Evolutionary conservation across 202 grass and related monocot species (phyloP), one percentile per base, ranked within the genome.

Genomic region (Elaeis oleifera): DNA sequence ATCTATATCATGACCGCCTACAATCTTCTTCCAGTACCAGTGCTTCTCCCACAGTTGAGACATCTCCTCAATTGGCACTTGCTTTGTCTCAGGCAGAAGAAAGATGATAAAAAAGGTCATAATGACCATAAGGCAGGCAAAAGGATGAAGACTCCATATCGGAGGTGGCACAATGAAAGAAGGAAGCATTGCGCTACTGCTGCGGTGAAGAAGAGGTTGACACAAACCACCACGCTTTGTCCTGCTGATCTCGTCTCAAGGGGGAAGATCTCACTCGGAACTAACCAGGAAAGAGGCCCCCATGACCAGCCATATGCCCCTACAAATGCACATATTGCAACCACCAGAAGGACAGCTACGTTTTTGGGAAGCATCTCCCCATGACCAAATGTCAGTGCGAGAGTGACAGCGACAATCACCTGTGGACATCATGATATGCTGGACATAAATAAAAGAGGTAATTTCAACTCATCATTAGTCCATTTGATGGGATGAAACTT

Each of bases 161-260:
- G 55, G 51, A 97, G 78, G 74, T 86, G 92, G 82, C 88, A 97
- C 26, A 97, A 39, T 49, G 82, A 83, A 17, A 85, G 82, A 19
- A 92, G 83, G 82, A 97, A 97, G 77, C 88, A 92, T 82, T 97
- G 88, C 50, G 94, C 92, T 11, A 97, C 86, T 3, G 84, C 94
- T 0, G 94, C 88, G 5, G 92, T 97, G 79, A 86, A 97, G 83
- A 97, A 86, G 53, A 92, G 85, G 77, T 92, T 92, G 58, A 97
- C 94, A 67, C 82, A 89, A 25, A 97, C 88, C 59, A 97, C 88
- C 16, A 97, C 78, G 83, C 94, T 97, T 74, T 97, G 88, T 22
- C 94, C 94, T 25, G 82, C 94, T 17, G 88, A 97, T 18, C 94
- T 58, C 80, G 82, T 90, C 80, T 97, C 94, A 31, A 92, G 74